Evolutionary conservation across 2,329 filamentous ascomycete genomes (phyloP).

Genomic region (Curvularia sp.): DNA sequence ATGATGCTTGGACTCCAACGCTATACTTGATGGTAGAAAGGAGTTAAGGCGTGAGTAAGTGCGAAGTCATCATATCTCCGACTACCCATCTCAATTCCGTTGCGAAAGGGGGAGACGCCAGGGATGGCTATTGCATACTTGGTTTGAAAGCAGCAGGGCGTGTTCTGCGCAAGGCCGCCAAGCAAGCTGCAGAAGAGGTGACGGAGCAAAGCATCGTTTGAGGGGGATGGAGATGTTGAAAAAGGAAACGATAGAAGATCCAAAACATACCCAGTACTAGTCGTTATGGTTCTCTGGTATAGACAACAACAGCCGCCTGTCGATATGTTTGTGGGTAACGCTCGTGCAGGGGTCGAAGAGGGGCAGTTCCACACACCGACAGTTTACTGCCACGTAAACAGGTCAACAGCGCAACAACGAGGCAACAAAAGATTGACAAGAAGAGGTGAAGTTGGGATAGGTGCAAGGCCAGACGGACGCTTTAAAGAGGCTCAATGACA

Average conservation of each 20-base stretch:
- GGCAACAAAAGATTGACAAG: constrained; percentile 18
- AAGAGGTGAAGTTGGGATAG: constrained; percentile 30
- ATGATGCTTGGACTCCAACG: not conserved
- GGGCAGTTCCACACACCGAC: constrained; percentile 9
- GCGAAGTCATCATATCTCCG: not conserved
- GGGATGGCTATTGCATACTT: not conserved
- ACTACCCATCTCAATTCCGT: constrained; percentile 1
- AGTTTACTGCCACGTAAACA: constrained; percentile 3
- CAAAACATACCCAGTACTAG: constrained; percentile 9
- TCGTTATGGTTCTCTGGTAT: not conserved
- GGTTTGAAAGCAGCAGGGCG: not conserved
- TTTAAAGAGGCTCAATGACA: constrained; percentile 28
- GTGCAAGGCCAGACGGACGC: constrained; percentile 29
- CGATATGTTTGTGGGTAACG: not conserved
- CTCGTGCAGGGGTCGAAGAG: constrained; percentile 6
- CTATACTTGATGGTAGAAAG: constrained; percentile 4
- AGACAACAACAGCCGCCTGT: not conserved
- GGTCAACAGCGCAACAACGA: constrained; percentile 10
- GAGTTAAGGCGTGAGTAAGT: constrained; percentile 1
- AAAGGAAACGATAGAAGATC: not conserved
- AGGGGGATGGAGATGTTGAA: not conserved
- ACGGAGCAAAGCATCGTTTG: not conserved
- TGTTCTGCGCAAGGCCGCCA: not conserved
- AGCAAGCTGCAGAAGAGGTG: not conserved
- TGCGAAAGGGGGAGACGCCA: constrained; percentile 2